A percentile compares a stretch with the other conserved stretches of the same genome.
Conservation (phyloP, 495 filamentous ascomycete species). For the Cercophora scortea region DNA sequence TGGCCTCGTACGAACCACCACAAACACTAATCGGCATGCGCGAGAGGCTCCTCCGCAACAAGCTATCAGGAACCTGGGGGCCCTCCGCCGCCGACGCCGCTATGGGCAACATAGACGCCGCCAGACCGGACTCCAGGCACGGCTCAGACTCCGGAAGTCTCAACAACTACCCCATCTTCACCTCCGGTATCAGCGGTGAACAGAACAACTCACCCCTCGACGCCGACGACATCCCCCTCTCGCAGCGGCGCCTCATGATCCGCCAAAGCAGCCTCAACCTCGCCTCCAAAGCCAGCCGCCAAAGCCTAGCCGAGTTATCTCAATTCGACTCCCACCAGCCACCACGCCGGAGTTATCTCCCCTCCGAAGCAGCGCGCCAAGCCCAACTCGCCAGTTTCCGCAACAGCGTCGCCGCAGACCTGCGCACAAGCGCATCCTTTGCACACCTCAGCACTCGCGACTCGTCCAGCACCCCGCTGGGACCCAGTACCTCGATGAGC, state of each 20-base stretch:
- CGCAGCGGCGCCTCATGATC: slow-evolving; percentile 53
- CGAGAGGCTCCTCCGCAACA: slow-evolving; percentile 50
- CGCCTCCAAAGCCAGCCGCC: slow-evolving; percentile 8
- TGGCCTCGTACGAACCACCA: slow-evolving; percentile 20
- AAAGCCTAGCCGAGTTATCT: slow-evolving; percentile 11
- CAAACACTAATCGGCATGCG: slow-evolving; percentile 57
- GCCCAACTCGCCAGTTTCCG: slow-evolving; percentile 69
- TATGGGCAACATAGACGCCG: slow-evolving; percentile 6
- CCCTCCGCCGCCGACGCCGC: slow-evolving; percentile 3
- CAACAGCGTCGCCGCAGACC: slow-evolving; percentile 59
- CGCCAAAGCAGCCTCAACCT: slow-evolving; percentile 30
- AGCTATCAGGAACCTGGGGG: slow-evolving; percentile 14
- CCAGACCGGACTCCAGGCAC: slow-evolving; percentile 15
- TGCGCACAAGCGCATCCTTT: slow-evolving; percentile 16
- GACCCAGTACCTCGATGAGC: slow-evolving; percentile 7
- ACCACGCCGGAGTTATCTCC: slow-evolving; percentile 28
- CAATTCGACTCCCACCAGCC: slow-evolving; percentile 54
- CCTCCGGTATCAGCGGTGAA: background rate
- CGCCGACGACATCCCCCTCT: slow-evolving; percentile 66
- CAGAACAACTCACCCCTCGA: slow-evolving; percentile 12
- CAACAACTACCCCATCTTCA: slow-evolving; percentile 21
- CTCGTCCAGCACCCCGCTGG: background rate
- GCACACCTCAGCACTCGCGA: background rate
- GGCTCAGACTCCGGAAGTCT: slow-evolving; percentile 23
- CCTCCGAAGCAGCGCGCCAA: slow-evolving; percentile 42